phyloP scores from a whole-genome alignment of 805 yeast genomes.

The Barnettozyma botsteinii region DNA sequence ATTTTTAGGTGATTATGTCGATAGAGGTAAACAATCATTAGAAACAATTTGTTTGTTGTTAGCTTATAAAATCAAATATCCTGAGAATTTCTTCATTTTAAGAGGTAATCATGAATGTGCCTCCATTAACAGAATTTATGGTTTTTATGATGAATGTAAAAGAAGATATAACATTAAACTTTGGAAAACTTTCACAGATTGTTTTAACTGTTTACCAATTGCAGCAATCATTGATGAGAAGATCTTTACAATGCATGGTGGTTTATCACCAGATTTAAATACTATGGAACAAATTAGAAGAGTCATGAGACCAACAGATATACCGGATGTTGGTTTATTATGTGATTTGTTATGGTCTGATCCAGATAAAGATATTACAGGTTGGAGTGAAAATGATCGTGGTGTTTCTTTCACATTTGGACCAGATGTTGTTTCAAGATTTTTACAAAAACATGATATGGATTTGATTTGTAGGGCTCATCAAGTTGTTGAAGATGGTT shows the following conservation, averaged over 20 bases:
- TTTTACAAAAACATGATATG: slow-evolving; percentile 95
- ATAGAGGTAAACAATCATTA: slow-evolving; percentile 95
- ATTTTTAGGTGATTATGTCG: slow-evolving; percentile 95
- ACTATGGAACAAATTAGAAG: slow-evolving; percentile 98
- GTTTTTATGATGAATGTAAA: slow-evolving; percentile 97
- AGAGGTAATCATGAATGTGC: slow-evolving; percentile 99
- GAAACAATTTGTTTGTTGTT: slow-evolving; percentile 92
- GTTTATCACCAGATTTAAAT: slow-evolving; percentile 93
- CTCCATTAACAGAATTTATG: slow-evolving; percentile 94
- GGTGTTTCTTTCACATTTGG: slow-evolving; percentile 99
- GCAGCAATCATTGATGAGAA: slow-evolving; percentile 98
- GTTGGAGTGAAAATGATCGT: slow-evolving; percentile 99
- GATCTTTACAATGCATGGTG: slow-evolving; percentile 99
- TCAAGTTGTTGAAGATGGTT: slow-evolving; percentile 98
- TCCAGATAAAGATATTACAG: slow-evolving; percentile 96
- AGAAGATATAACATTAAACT: slow-evolving; percentile 97
- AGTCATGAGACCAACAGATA: slow-evolving; percentile 98
- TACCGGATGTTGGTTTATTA: slow-evolving; percentile 94
- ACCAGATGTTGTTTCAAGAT: slow-evolving; percentile 97
- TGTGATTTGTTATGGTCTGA: slow-evolving; percentile 98
- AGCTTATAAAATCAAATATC: slow-evolving; percentile 96
- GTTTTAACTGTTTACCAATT: slow-evolving; percentile 96
- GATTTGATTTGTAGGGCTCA: slow-evolving; percentile 97
- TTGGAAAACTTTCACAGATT: slow-evolving; percentile 98
- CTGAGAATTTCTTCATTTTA: slow-evolving; percentile 93